Evolutionary conservation across 1,284 basidiomycete species (phyloP).

Genomic region (Retiboletus flavoniger): DNA sequence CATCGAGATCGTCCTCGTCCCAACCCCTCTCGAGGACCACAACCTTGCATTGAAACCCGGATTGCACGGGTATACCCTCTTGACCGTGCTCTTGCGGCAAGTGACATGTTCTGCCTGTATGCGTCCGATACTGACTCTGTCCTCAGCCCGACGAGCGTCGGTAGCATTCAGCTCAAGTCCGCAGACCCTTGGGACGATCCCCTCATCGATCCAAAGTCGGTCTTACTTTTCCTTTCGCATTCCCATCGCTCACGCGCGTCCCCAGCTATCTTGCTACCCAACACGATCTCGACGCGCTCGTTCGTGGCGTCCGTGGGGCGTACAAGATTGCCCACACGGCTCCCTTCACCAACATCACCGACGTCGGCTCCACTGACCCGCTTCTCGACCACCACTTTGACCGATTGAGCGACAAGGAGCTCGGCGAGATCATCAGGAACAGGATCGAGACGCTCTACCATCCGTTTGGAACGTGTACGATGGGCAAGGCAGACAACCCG

Average conservation of each 20-base stretch:
- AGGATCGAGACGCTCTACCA: conserved; percentile 61
- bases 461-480: conserved; percentile 57
- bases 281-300: conserved; percentile 55
- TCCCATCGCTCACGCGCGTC: background rate
- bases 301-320: conserved; percentile 52
- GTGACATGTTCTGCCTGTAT: background rate
- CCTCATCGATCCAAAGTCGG: conserved; percentile 46
- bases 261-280: conserved; percentile 54
- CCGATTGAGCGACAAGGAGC: conserved; percentile 42
- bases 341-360: conserved; percentile 50
- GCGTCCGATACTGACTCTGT: background rate
- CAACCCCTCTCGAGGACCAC: conserved; percentile 32
- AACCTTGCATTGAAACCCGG: background rate
- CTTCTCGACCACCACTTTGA: conserved; percentile 46
- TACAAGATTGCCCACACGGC: conserved; percentile 49
- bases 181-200: conserved; percentile 42
- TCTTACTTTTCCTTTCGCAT: background rate
- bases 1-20: conserved; percentile 55
- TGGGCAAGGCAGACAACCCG: conserved; percentile 41
- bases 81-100: conserved; percentile 25
- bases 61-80: conserved; percentile 22
- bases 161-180: conserved; percentile 42
- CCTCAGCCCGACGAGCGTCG: conserved; percentile 45
- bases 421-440: conserved; percentile 44
- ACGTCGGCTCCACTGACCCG: conserved; percentile 39